Conservation (phyloP, 345 rosid genomes). For the Alliaria petiolata region DNA sequence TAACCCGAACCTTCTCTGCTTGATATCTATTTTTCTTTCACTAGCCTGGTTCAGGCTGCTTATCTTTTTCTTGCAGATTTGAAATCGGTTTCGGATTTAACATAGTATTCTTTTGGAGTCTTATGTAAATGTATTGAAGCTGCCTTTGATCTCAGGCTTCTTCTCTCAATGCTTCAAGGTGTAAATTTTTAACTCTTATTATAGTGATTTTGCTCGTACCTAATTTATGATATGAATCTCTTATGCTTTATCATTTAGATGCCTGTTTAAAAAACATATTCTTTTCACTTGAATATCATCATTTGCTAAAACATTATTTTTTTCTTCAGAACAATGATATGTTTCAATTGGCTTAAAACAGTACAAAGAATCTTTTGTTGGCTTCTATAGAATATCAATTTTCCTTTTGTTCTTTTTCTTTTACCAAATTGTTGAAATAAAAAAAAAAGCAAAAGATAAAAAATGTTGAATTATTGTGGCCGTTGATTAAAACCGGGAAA, state of each 20-base stretch:
- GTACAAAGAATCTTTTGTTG: neutral
- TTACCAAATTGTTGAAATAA: neutral
- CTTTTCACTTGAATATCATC: too few relatives aligned
- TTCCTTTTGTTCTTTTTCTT: neutral
- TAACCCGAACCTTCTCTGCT: neutral
- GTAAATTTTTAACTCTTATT: neutral
- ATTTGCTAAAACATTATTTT: too few relatives aligned
- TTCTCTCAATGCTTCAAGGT: neutral
- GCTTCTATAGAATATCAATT: neutral
- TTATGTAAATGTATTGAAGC: neutral
- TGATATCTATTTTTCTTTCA: neutral
- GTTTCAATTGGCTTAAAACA: neutral
- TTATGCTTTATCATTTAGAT: neutral
- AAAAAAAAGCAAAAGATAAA: too few relatives aligned
- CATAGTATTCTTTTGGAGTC: neutral
- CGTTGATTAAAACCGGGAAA: constrained; percentile 33
- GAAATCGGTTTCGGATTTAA: neutral
- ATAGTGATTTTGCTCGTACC: neutral
- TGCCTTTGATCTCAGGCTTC: constrained; percentile 1
- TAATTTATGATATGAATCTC: neutral
- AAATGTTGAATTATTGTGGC: constrained; percentile 20
- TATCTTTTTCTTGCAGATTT: neutral
- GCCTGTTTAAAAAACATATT: too few relatives aligned
- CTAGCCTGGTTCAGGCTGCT: neutral
- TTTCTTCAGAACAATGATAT: too few relatives aligned